Conservation (phyloP, 208 protist species). For the Angomonas deanei region DNA sequence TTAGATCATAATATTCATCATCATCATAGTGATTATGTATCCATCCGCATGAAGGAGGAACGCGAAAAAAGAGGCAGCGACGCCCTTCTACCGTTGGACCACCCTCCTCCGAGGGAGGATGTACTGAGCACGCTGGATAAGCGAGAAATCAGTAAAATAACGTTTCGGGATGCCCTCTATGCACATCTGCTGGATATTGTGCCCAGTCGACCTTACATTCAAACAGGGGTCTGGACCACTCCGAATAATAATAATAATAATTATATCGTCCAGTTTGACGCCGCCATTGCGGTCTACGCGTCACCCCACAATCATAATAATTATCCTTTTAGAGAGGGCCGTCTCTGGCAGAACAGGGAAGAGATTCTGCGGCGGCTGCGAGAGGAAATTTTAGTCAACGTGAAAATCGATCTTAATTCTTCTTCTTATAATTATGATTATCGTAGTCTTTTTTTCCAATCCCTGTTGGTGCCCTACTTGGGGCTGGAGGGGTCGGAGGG, state of each 20-base stretch:
- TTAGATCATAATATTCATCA: not conserved
- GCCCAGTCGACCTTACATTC: constrained; percentile 22
- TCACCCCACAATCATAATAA: no score
- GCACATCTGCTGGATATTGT: constrained; percentile 37
- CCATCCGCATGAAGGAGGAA: not conserved
- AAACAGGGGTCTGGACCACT: constrained; percentile 24
- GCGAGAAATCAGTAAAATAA: constrained; percentile 43
- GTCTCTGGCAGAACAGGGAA: no score
- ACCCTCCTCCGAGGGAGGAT: no score
- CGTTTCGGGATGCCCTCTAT: constrained; percentile 38
- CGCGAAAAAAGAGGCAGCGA: not conserved
- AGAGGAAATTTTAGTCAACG: no score
- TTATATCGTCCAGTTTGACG: constrained; percentile 40
- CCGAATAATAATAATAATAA: no score
- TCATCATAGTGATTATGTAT: not conserved
- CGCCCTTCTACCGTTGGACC: no score
- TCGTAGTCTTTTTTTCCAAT: constrained; percentile 14
- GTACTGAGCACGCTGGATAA: constrained; percentile 41
- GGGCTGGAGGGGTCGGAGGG: constrained; percentile 18
- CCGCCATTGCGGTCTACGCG: constrained; percentile 18
- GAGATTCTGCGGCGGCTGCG: constrained; percentile 13
- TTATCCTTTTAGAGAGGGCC: no score
- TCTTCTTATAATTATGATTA: no score
- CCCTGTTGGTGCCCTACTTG: constrained; percentile 27
- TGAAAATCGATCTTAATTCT: no score